Evolutionary conservation across 177 flowering plant species (phyloP).

Genomic region (Vitis hybrid): DNA sequence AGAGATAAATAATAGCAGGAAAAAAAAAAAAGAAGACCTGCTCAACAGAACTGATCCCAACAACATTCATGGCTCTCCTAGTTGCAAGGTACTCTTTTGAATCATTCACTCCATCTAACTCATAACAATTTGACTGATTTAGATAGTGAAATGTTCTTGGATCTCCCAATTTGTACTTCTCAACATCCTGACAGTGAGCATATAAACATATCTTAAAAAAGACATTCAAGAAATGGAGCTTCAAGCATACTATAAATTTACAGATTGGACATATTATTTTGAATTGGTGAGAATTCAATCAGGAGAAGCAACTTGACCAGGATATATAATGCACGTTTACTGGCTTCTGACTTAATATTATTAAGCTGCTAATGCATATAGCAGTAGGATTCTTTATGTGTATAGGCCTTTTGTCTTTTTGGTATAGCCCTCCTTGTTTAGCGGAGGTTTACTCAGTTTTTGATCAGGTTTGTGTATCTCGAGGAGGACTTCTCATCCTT

Average conservation of each 20-base stretch:
- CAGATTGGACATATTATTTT: background rate
- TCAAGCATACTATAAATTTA: background rate
- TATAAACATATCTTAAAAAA: background rate
- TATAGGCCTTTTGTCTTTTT: too few relatives aligned
- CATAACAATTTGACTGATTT: slow-evolving; percentile 84
- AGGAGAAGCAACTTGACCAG: background rate
- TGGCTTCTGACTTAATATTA: too few relatives aligned
- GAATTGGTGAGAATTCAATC: background rate
- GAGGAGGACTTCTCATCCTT: too few relatives aligned
- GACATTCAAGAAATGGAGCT: background rate
- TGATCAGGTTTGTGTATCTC: too few relatives aligned
- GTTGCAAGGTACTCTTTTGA: slow-evolving; percentile 79
- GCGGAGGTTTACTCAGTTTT: too few relatives aligned
- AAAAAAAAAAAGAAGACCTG: slow-evolving; percentile 51
- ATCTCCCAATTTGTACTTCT: slow-evolving; percentile 73
- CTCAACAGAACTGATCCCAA: slow-evolving; percentile 79
- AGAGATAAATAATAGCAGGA: too few relatives aligned
- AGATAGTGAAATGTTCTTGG: slow-evolving; percentile 84
- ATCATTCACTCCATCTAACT: slow-evolving; percentile 82
- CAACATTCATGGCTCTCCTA: slow-evolving; percentile 89
- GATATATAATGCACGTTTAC: too few relatives aligned
- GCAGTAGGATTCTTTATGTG: too few relatives aligned
- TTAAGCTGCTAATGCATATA: too few relatives aligned
- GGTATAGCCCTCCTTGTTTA: too few relatives aligned
- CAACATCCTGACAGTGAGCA: slow-evolving; percentile 50